Evolutionary conservation across 768 basidiomycete species (phyloP).

Genomic region (Lactarius quietus): DNA sequence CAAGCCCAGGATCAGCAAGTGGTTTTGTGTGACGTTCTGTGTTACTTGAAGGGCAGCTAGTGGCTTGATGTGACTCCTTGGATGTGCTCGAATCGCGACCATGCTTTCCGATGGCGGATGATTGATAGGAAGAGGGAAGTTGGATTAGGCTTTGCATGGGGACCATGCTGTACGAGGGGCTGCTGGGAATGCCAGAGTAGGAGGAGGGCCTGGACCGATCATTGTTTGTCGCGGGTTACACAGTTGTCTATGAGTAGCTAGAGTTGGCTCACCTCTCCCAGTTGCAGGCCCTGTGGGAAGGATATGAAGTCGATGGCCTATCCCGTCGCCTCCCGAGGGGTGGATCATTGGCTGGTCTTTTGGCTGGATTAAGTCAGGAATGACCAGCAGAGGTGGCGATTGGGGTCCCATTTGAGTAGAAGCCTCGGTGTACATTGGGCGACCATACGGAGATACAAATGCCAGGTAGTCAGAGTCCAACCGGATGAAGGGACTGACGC

Average conservation of each 20-base stretch:
- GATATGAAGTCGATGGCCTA: conserved; percentile 67
- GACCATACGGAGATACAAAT: conserved; percentile 66
- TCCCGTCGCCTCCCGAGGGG: conserved; percentile 51
- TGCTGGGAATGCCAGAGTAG: conserved; percentile 33
- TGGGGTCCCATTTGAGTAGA: conserved; percentile 49
- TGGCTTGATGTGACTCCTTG: conserved; percentile 30
- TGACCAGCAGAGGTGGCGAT: conserved; percentile 58
- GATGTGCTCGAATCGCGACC: conserved; percentile 44
- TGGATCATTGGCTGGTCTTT: conserved; percentile 51
- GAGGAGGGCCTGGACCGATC: conserved; percentile 37
- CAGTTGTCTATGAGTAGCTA: conserved; percentile 44
- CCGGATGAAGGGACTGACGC: conserved; percentile 47
- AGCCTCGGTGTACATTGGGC: conserved; percentile 41
- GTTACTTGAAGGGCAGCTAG: no score
- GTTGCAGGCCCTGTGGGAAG: conserved; percentile 81
- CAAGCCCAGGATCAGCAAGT: conserved; percentile 38
- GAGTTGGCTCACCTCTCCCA: conserved; percentile 46
- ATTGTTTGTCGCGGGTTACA: conserved; percentile 48
- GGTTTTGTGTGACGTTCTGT: conserved; percentile 39
- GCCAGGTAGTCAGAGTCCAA: conserved; percentile 55
- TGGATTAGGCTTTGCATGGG: no score
- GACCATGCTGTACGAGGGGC: no score
- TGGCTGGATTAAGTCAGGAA: conserved; percentile 48
- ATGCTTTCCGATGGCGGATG: conserved; percentile 40
- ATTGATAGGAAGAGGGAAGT: conserved; percentile 39